Conservation (phyloP, 371 early-diverging fungal species). For the Mucor lusitanicus region DNA sequence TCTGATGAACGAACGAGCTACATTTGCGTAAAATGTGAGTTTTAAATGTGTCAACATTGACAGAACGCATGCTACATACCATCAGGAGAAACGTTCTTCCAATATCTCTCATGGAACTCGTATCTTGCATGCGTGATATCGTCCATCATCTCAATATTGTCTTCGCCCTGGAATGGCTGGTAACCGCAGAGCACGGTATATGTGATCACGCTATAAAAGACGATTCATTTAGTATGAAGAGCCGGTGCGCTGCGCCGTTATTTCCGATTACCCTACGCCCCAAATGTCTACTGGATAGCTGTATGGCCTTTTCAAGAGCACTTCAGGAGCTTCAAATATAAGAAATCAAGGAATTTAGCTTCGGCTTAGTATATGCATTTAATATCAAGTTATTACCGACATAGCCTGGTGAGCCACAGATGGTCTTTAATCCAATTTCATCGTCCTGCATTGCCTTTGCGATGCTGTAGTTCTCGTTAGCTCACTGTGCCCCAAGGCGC, state of each 20-base stretch:
- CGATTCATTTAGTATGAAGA: not conserved
- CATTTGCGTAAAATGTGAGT: not conserved
- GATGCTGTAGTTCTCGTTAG: slow-evolving; percentile 37
- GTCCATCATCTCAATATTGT: slow-evolving; percentile 57
- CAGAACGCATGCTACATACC: slow-evolving; percentile 30
- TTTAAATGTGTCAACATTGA: not conserved
- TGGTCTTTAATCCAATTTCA: slow-evolving; percentile 50
- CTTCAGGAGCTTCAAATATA: slow-evolving; percentile 72
- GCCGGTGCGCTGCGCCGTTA: not conserved
- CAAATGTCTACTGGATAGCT: slow-evolving; percentile 86
- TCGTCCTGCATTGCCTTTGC: slow-evolving; percentile 48
- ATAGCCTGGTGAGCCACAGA: slow-evolving; percentile 65
- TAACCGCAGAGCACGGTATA: slow-evolving; percentile 74
- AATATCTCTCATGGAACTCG: slow-evolving; percentile 77
- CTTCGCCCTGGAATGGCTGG: slow-evolving; percentile 71
- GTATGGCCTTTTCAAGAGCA: slow-evolving; percentile 69
- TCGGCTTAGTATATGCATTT: not conserved
- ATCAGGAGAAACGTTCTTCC: slow-evolving; percentile 73
- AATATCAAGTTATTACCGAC: slow-evolving; percentile 18
- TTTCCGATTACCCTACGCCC: slow-evolving; percentile 57
- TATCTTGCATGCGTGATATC: slow-evolving; percentile 66
- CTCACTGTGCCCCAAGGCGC: not conserved
- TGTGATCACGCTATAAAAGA: slow-evolving; percentile 54
- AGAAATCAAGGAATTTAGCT: not conserved
- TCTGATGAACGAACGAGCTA: slow-evolving; percentile 90